These are phyloP conservation scores for Fusarium chlamydosporum DNA, from an alignment of 2,329 filamentous ascomycete species.

Conservation along the genomic window DNA sequence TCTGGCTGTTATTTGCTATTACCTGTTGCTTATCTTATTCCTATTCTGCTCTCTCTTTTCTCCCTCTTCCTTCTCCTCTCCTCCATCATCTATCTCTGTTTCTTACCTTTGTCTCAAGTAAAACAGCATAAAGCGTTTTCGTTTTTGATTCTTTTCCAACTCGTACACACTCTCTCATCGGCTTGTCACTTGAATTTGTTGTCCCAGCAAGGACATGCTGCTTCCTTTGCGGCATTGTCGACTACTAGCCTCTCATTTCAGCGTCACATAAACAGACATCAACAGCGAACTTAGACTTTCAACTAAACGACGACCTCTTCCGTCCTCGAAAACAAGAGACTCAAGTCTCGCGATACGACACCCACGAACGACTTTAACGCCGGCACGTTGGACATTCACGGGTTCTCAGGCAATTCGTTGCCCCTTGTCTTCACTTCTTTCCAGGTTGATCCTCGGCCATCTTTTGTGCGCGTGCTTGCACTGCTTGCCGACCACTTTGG, in stretches of 20 bases:
- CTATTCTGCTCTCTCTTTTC: slow-evolving; percentile 24
- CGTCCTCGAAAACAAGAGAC: slow-evolving; percentile 8
- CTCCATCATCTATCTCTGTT: slow-evolving; percentile 39
- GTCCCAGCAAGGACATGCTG: slow-evolving; percentile 47
- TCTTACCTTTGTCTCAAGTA: slow-evolving; percentile 31
- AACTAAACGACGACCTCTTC: slow-evolving; percentile 36
- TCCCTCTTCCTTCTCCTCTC: slow-evolving; percentile 20
- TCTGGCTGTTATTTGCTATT: slow-evolving; percentile 28
- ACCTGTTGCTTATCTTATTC: slow-evolving; percentile 36
- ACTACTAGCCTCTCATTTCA: slow-evolving; percentile 47
- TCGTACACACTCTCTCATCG: slow-evolving; percentile 28
- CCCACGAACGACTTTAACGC: slow-evolving; percentile 40
- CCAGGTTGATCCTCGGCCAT: slow-evolving; percentile 72
- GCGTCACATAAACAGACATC: slow-evolving; percentile 43
- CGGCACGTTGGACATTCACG: slow-evolving; percentile 48
- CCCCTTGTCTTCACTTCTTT: slow-evolving; percentile 49
- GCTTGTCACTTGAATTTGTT: slow-evolving; percentile 35
- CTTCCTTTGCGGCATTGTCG: slow-evolving; percentile 49
- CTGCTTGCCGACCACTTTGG: slow-evolving; percentile 46
- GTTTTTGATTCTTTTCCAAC: slow-evolving; percentile 26
- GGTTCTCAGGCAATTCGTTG: slow-evolving; percentile 47
- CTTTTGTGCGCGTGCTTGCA: slow-evolving; percentile 54
- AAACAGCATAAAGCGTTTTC: slow-evolving; percentile 41
- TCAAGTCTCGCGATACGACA: slow-evolving; percentile 28
- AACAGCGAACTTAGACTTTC: slow-evolving; percentile 2